Percentiles rank a stretch among this genome's conserved stretches.
phyloP scores from a whole-genome alignment of 164 flowering plant species.

The Cinnamomum micranthum region DNA sequence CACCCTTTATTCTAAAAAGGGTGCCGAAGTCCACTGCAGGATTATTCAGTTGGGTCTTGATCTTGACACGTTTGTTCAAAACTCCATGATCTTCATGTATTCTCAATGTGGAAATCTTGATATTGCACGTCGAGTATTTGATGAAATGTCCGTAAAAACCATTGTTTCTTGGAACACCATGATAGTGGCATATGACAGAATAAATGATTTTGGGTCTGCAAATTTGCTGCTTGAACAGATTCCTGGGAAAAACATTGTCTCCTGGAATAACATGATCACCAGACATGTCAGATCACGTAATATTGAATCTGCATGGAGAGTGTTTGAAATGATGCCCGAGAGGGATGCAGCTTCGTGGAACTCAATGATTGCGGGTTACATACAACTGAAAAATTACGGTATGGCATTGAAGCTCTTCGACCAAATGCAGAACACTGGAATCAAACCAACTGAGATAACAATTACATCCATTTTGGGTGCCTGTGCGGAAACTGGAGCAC shows the following conservation, averaged over 20 bases:
- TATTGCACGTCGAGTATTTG: slow-evolving; percentile 35
- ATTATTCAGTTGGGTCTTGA: slow-evolving; percentile 28
- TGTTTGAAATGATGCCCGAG: slow-evolving; percentile 37
- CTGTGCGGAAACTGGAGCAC: slow-evolving; percentile 42
- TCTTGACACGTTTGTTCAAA: slow-evolving; percentile 28
- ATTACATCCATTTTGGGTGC: slow-evolving; percentile 39
- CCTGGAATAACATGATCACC: slow-evolving; percentile 37
- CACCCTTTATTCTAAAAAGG: slow-evolving; percentile 21
- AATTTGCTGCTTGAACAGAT: slow-evolving; percentile 27
- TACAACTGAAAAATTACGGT: slow-evolving; percentile 23
- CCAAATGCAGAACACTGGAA: slow-evolving; percentile 28
- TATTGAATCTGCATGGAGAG: slow-evolving; percentile 27
- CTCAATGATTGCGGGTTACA: slow-evolving; percentile 40
- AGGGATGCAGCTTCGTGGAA: slow-evolving; percentile 51
- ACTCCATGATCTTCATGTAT: slow-evolving; percentile 37
- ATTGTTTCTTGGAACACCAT: slow-evolving; percentile 45
- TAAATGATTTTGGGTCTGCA: slow-evolving; percentile 31
- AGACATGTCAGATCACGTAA: slow-evolving; percentile 24
- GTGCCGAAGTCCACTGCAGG: slow-evolving; percentile 37
- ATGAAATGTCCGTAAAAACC: slow-evolving; percentile 40
- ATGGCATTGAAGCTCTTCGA: slow-evolving; percentile 33
- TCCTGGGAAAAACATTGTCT: slow-evolving; percentile 42
- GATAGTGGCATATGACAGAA: slow-evolving; percentile 39
- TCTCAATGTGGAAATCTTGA: slow-evolving; percentile 30
- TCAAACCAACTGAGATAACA: slow-evolving; percentile 41